phyloP scores from a whole-genome alignment of 1,139 yeast species.

The Scheffersomyces illinoinensis region DNA sequence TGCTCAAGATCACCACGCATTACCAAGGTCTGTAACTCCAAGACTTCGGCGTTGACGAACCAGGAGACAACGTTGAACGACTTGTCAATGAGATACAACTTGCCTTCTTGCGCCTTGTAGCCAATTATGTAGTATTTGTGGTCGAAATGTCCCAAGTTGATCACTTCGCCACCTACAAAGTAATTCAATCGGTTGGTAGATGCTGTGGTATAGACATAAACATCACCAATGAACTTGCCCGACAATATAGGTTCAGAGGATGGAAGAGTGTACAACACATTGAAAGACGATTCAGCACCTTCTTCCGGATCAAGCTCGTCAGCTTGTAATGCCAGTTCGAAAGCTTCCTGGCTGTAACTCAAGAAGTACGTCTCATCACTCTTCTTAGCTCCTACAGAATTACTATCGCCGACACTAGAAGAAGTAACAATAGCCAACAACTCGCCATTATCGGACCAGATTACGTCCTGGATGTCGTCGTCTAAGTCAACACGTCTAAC shows the following conservation, averaged over 20 bases:
- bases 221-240: conserved; percentile 97
- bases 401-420: conserved; percentile 14
- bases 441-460: conserved; percentile 95
- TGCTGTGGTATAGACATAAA: conserved; percentile 83
- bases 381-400: conserved; percentile 27
- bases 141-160: conserved; percentile 92
- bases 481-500: conserved; percentile 83
- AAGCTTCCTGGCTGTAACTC: conserved; percentile 67
- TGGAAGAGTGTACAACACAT: conserved; percentile 76
- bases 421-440: conserved; percentile 75
- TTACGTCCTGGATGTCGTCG: conserved; percentile 71
- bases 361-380: conserved; percentile 77
- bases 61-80: conserved; percentile 83
- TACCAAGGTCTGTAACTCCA: conserved; percentile 94
- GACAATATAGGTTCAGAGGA: conserved; percentile 73
- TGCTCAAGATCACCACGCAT: conserved; percentile 84
- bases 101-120: conserved; percentile 85
- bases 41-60: conserved; percentile 77
- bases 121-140: conserved; percentile 86
- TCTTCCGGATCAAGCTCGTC: conserved; percentile 73
- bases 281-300: conserved; percentile 85
- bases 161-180: conserved; percentile 90
- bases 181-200: conserved; percentile 86
- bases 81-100: conserved; percentile 87
- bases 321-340: conserved; percentile 60